Evolutionary conservation across 768 basidiomycete species (phyloP).

Genomic region (Lentinula boryana): DNA sequence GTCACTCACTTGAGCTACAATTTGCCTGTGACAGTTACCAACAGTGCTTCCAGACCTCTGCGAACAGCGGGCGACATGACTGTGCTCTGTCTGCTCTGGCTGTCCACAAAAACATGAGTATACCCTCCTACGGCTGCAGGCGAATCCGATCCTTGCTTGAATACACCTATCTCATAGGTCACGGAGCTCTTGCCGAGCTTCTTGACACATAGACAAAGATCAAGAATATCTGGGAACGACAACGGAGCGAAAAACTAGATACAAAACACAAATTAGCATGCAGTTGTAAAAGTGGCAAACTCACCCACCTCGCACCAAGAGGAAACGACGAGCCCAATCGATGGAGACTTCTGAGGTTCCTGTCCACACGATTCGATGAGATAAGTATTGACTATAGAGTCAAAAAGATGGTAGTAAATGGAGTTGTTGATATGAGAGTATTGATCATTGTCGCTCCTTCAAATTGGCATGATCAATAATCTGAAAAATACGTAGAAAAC

Average conservation of each 20-base stretch:
- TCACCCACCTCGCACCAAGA: conserved; percentile 59
- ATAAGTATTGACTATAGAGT: conserved; percentile 77
- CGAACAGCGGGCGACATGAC: conserved; percentile 36
- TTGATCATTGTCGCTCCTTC: conserved; percentile 87
- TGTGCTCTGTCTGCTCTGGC: conserved; percentile 47
- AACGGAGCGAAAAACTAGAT: conserved; percentile 66
- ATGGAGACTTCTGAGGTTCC: conserved; percentile 40
- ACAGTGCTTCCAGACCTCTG: conserved; percentile 35
- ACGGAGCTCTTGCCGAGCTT: conserved; percentile 72
- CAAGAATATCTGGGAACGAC: conserved; percentile 66
- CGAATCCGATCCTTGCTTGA: conserved; percentile 37
- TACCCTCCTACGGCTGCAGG: conserved; percentile 53
- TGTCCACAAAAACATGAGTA: conserved; percentile 81
- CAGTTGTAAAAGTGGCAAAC: not conserved
- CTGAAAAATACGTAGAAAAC: not conserved
- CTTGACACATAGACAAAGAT: conserved; percentile 63
- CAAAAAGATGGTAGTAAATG: conserved; percentile 76
- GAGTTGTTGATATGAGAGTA: conserved; percentile 81
- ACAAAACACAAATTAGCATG: not conserved
- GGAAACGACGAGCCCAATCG: conserved; percentile 74
- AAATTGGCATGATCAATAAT: not conserved
- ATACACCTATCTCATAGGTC: conserved; percentile 76
- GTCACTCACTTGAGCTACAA: not conserved
- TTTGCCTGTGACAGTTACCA: not conserved
- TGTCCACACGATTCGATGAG: conserved; percentile 61